phyloP scores from a whole-genome alignment of 805 yeast genomes.

The Maudiozyma barnettii region DNA sequence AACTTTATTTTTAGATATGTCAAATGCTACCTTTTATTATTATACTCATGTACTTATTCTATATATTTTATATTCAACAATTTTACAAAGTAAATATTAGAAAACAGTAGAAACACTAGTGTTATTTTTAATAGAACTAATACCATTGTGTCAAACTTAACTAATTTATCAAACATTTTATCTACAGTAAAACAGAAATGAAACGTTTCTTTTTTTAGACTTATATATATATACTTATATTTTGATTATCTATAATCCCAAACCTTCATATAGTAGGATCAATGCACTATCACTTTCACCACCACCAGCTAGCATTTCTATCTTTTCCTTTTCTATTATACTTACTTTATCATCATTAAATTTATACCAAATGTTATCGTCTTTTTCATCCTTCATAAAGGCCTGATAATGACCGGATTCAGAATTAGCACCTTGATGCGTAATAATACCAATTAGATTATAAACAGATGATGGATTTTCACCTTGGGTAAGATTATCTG shows the following conservation, averaged over 20 bases:
- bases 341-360: constrained; percentile 89
- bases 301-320: constrained; percentile 88
- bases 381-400: constrained; percentile 63
- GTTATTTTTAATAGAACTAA: background rate
- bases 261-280: constrained; percentile 74
- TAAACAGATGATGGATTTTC: constrained; percentile 85
- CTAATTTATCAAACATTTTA: no score
- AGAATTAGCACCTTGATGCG: constrained; percentile 92
- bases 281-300: constrained; percentile 96
- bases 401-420: constrained; percentile 97
- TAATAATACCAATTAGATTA: constrained; percentile 70
- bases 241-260: constrained; percentile 41
- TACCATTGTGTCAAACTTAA: background rate
- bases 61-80: background rate
- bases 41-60: background rate
- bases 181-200: background rate
- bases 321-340: constrained; percentile 66
- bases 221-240: constrained; percentile 3
- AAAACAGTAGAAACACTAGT: background rate
- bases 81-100: background rate
- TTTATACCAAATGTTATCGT: constrained; percentile 84
- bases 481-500: constrained; percentile 42
- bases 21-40: background rate
- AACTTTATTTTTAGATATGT: background rate
- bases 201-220: background rate